Evolutionary conservation across 1,139 yeast genomes (phyloP).

Genomic region (Debaryomyces udenii): DNA sequence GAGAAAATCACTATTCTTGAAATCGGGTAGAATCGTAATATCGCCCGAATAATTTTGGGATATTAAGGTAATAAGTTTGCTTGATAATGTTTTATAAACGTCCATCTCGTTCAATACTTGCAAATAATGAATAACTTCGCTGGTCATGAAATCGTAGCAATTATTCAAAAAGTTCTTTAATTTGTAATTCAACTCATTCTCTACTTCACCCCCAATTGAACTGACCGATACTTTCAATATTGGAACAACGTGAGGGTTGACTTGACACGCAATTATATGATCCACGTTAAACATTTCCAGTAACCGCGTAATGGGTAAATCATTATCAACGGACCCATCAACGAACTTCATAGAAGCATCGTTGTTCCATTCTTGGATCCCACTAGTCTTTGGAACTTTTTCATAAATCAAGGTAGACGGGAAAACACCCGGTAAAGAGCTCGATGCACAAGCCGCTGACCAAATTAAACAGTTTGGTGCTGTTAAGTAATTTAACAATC

Average conservation of each 20-base stretch:
- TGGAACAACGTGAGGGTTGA: constrained; percentile 94
- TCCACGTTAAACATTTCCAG: constrained; percentile 97
- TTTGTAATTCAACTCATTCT: constrained; percentile 59
- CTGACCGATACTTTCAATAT: constrained; percentile 68
- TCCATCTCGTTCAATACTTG: constrained; percentile 78
- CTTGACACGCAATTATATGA: constrained; percentile 96
- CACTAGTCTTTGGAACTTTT: constrained; percentile 72
- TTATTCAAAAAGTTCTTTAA: constrained; percentile 57
- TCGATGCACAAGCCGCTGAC: constrained; percentile 97
- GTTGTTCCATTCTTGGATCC: constrained; percentile 79
- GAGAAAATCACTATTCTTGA: constrained; percentile 58
- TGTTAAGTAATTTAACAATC: constrained; percentile 48
- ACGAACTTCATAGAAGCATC: constrained; percentile 77
- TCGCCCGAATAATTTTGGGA: constrained; percentile 92
- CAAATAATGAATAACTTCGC: constrained; percentile 78
- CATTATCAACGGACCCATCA: constrained; percentile 96
- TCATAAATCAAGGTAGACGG: constrained; percentile 86
- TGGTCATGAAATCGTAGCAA: constrained; percentile 60
- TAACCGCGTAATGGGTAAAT: constrained; percentile 83
- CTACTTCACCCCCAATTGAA: constrained; percentile 71
- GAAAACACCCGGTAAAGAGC: constrained; percentile 90
- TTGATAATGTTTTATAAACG: constrained; percentile 67
- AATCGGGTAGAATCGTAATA: constrained; percentile 85
- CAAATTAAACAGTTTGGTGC: constrained; percentile 57
- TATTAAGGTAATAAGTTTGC: constrained; percentile 72